Percentiles rank a stretch among this genome's conserved stretches.
Evolutionary conservation across 2,329 filamentous ascomycete genomes (phyloP).

Genomic region (Beauveria asiatica): DNA sequence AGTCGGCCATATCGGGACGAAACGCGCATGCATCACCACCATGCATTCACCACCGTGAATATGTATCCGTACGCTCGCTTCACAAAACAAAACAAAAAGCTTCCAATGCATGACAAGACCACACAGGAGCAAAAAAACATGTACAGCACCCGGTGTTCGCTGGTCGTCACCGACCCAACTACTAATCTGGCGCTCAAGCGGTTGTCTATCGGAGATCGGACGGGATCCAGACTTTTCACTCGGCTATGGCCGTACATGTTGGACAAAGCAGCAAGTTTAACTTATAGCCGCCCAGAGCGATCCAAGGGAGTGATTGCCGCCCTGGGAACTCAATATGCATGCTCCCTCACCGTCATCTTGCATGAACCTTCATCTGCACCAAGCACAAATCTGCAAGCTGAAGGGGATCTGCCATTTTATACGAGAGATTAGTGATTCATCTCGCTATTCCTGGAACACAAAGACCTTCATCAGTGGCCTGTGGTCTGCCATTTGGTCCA

Average conservation of each 20-base stretch:
- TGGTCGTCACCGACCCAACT: slow-evolving; percentile 11
- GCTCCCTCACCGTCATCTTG: not conserved
- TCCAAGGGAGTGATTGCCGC: not conserved
- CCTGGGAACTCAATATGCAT: not conserved
- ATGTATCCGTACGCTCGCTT: not conserved
- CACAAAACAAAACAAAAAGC: not conserved
- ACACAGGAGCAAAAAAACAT: not conserved
- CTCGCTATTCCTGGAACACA: not conserved
- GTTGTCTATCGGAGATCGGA: slow-evolving; percentile 6
- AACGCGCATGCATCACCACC: not conserved
- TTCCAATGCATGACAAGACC: too few relatives aligned
- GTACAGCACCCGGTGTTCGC: slow-evolving; percentile 11
- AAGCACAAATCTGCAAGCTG: not conserved
- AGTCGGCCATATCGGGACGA: not conserved
- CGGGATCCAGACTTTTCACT: slow-evolving; percentile 10
- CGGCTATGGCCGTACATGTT: slow-evolving; percentile 6
- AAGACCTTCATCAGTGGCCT: not conserved
- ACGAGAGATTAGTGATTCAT: not conserved
- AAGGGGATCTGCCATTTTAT: not conserved
- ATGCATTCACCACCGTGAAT: not conserved
- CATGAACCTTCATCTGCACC: not conserved
- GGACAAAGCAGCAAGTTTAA: not conserved
- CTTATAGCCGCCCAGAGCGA: not conserved
- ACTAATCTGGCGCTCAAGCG: slow-evolving; percentile 11
- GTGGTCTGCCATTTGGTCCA: not conserved